Percentiles rank a stretch among this genome's conserved stretches.
phyloP scores from a whole-genome alignment of 768 basidiomycete species.

The Podaxis carcinomalis region DNA sequence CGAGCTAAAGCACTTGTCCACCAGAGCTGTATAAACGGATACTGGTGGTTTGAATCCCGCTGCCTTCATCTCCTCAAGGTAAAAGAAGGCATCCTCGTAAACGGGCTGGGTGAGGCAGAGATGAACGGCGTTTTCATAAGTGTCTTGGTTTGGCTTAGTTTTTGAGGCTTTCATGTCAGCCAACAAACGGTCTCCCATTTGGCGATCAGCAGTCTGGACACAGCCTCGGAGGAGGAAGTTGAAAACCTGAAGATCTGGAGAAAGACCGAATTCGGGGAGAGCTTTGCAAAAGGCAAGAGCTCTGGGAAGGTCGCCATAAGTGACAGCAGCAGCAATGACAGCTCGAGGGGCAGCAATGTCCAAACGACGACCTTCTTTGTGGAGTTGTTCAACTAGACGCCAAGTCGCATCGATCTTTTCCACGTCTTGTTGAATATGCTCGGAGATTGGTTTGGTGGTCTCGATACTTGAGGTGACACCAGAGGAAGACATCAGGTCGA shows the following conservation, averaged over 20 bases:
- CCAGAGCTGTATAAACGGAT: slow-evolving; percentile 54
- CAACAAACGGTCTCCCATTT: slow-evolving; percentile 65
- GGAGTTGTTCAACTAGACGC: slow-evolving; percentile 58
- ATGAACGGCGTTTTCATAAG: slow-evolving; percentile 63
- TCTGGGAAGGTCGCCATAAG: slow-evolving; percentile 64
- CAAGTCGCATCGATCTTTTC: slow-evolving; percentile 63
- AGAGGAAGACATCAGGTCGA: slow-evolving; percentile 56
- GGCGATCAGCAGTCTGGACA: slow-evolving; percentile 50
- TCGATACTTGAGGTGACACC: slow-evolving; percentile 44
- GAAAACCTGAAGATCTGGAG: slow-evolving; percentile 62
- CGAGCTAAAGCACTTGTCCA: slow-evolving; percentile 49
- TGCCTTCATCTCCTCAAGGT: slow-evolving; percentile 84
- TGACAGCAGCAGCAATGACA: slow-evolving; percentile 59
- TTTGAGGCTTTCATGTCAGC: slow-evolving; percentile 58
- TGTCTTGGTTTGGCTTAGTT: slow-evolving; percentile 52
- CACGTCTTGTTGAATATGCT: slow-evolving; percentile 39
- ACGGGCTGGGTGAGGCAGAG: slow-evolving; percentile 66
- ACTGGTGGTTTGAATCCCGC: slow-evolving; percentile 49
- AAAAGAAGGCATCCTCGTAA: slow-evolving; percentile 87
- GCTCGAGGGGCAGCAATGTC: slow-evolving; percentile 61
- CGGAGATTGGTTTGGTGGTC: slow-evolving; percentile 52
- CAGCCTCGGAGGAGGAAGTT: slow-evolving; percentile 68
- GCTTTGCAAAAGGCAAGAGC: slow-evolving; percentile 75
- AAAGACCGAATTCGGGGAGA: slow-evolving; percentile 47
- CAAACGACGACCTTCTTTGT: slow-evolving; percentile 44